These are phyloP conservation scores for Purpureocillium lavendulum DNA, from an alignment of 2,329 filamentous ascomycete species.

Conservation along the genomic window DNA sequence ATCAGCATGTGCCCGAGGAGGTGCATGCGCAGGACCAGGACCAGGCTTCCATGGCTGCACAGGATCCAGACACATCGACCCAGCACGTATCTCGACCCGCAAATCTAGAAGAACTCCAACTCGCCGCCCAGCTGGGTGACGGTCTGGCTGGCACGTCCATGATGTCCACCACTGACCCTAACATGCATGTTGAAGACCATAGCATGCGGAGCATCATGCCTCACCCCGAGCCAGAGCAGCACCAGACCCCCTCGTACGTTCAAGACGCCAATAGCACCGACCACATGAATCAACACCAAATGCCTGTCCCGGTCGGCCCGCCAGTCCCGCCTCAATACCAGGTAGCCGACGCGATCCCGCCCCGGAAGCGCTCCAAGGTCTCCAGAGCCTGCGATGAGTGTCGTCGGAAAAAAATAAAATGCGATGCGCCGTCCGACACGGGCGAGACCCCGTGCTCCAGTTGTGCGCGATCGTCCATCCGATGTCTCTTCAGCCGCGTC, in stretches of 20 bases:
- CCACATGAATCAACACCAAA: slow-evolving; percentile 24
- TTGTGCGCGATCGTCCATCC: slow-evolving; percentile 67
- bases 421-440: slow-evolving; percentile 69
- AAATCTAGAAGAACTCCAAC: slow-evolving; percentile 47
- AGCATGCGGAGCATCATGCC: slow-evolving; percentile 34
- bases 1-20: not conserved
- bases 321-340: slow-evolving; percentile 28
- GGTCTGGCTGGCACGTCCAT: slow-evolving; percentile 40
- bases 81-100: slow-evolving; percentile 33
- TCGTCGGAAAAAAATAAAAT: slow-evolving; percentile 82
- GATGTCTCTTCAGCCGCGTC: slow-evolving; percentile 77
- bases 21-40: slow-evolving; percentile 9
- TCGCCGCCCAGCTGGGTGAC: slow-evolving; percentile 49
- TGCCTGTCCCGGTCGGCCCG: slow-evolving; percentile 27
- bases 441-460: slow-evolving; percentile 71
- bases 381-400: slow-evolving; percentile 87
- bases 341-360: slow-evolving; percentile 51
- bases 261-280: slow-evolving; percentile 28
- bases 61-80: slow-evolving; percentile 28
- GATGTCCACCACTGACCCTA: slow-evolving; percentile 38
- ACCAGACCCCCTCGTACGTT: slow-evolving; percentile 26
- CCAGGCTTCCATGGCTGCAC: slow-evolving; percentile 15
- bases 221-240: slow-evolving; percentile 30
- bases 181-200: slow-evolving; percentile 33
- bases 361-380: slow-evolving; percentile 75